A percentile compares a stretch with the other conserved stretches of the same genome.
phyloP scores from a whole-genome alignment of 345 rosid genomes.

The Diplotaxis tenuifolia region DNA sequence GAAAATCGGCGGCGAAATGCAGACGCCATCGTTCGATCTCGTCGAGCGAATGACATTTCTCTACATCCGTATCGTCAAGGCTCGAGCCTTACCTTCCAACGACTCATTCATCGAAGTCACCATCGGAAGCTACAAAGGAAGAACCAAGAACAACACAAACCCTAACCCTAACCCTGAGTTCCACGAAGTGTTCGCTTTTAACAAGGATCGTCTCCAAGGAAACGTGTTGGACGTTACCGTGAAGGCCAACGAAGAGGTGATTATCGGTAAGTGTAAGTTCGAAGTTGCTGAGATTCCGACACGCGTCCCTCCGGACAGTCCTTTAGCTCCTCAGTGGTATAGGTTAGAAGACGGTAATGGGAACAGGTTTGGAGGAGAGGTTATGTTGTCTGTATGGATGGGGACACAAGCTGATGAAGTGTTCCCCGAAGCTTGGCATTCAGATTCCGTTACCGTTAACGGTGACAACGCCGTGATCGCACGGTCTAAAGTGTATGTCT shows the following conservation, averaged over 20 bases:
- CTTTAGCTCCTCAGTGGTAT: constrained; percentile 45
- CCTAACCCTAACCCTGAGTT: constrained; percentile 39
- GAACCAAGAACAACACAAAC: constrained; percentile 26
- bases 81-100: constrained; percentile 35
- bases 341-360: constrained; percentile 34
- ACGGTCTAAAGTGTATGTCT: constrained; percentile 36
- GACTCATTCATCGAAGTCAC: constrained; percentile 36
- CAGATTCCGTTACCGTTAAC: constrained; percentile 25
- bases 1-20: constrained; percentile 42
- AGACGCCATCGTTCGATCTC: constrained; percentile 47
- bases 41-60: constrained; percentile 47
- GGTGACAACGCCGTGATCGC: constrained; percentile 31
- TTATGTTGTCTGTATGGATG: constrained; percentile 48
- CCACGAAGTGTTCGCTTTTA: constrained; percentile 47
- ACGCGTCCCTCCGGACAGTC: constrained; percentile 42
- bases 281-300: constrained; percentile 35
- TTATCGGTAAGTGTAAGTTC: constrained; percentile 39
- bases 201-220: constrained; percentile 42
- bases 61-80: constrained; percentile 41
- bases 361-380: constrained; percentile 37
- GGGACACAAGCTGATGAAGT: constrained; percentile 50
- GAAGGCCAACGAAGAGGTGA: constrained; percentile 28
- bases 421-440: constrained; percentile 44
- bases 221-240: constrained; percentile 40
- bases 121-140: constrained; percentile 39